Evolutionary conservation across 768 basidiomycete species (phyloP), one percentile per base, ranked within the genome.

Genomic region (Leccinum imitatum): DNA sequence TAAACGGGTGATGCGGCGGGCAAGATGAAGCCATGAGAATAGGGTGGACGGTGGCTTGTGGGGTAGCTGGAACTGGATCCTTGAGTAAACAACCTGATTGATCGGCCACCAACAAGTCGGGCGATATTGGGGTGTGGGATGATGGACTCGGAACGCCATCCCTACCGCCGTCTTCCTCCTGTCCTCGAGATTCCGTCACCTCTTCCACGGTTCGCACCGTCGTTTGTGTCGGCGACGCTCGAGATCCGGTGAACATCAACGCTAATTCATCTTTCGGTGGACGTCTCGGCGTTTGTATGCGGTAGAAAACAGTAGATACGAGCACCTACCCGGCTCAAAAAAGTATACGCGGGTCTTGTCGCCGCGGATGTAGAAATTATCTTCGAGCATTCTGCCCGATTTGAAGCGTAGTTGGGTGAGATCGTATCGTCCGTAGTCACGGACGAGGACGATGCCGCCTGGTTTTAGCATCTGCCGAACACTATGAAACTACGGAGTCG

Each of bases 341-440:
- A 98, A 99, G 74, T 98, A 98, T 0, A 99, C 97, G 41, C 97
- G 81, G 0, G 97, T 98, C 68, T 93, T 95, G 76, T 99, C 97
- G 1, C 97, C 97, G 39, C 97, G 84, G 54, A 97, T 90, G 69
- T 99, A 99, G 64, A 99, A 88, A 71, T 97, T 95, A 51, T 95
- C 93, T 47, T 93, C 91, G 11, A 98, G 83, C 57, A 98, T 82
- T 11, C 97, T 82, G 2, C 89, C 87, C 6, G 82, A 81, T 74
- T 93, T 97, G 80, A 99, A 97, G 10, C 97, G 83, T 50, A 99
- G 79, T 73, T 98, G 96, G 1, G 97, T 92, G 50, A 99, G 84
- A 70, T 99, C 96, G 69, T 98, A 82, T 25, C 96, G 85, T 3
- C 96, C 97, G 68, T 98, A 99, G 73, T 99, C 97, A 11, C 97